Conservation (phyloP, 345 rosid genomes). For the Hibiscus syriacus region DNA sequence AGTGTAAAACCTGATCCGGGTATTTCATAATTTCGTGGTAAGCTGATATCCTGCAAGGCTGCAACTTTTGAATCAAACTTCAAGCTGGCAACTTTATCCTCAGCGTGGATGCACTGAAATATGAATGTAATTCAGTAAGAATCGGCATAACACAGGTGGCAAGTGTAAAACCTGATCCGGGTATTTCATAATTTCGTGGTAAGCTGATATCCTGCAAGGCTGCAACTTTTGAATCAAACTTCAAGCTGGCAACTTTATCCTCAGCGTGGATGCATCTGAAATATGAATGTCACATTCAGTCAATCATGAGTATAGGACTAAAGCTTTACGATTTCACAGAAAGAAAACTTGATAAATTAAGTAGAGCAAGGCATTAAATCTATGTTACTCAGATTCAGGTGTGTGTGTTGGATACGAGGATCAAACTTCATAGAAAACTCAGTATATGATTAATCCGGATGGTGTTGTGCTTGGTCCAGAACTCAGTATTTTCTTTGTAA, state of each 20-base stretch:
- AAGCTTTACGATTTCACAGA: not conserved
- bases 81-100: not conserved
- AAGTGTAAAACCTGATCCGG: too few species aligned
- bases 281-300: too few species aligned
- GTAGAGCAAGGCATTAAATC: not conserved
- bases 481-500: slow-evolving; percentile 82
- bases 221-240: too few species aligned
- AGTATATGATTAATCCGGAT: slow-evolving; percentile 96
- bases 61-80: too few species aligned
- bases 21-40: not conserved
- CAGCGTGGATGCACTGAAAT: not conserved
- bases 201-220: not conserved
- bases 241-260: too few species aligned
- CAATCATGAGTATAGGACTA: not conserved
- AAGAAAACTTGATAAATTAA: not conserved
- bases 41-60: not conserved
- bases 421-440: too few species aligned
- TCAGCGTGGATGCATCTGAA: too few species aligned
- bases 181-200: not conserved
- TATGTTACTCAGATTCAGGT: not conserved
- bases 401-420: not conserved
- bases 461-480: slow-evolving; percentile 80
- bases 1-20: too few species aligned
- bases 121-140: not conserved
- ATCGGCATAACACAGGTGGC: not conserved